Evolutionary conservation across 164 flowering plant genomes (phyloP).

Genomic region (Stephania cephalantha): DNA sequence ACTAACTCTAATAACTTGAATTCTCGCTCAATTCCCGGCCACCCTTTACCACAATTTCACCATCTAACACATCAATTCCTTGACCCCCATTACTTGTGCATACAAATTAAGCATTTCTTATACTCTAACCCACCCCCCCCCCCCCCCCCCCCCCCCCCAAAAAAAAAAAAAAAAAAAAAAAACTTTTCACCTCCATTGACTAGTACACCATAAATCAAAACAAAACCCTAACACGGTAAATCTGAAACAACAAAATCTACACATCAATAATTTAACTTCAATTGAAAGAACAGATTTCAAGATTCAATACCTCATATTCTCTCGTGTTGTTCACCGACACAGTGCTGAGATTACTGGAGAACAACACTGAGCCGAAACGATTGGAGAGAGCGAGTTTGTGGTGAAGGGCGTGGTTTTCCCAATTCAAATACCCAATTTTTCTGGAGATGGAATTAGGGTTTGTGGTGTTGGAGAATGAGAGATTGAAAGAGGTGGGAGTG

Average conservation of each 20-base stretch:
- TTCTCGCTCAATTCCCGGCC: no score
- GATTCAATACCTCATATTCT: slow-evolving; percentile 43
- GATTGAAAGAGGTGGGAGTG: background rate
- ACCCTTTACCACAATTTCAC: no score
- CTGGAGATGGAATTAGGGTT: slow-evolving; percentile 9
- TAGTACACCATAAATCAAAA: background rate
- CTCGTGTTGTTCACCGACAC: slow-evolving; percentile 25
- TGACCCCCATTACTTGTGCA: no score
- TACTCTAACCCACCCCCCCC: no score
- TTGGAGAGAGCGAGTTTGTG: background rate
- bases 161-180: no score
- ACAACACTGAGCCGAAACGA: slow-evolving; percentile 16
- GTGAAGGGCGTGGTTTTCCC: slow-evolving; percentile 6
- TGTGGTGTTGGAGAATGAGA: background rate
- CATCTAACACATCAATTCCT: no score
- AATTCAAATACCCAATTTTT: background rate
- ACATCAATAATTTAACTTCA: background rate
- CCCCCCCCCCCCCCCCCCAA: no score
- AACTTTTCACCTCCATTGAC: background rate
- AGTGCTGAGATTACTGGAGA: slow-evolving; percentile 28
- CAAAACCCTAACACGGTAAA: background rate
- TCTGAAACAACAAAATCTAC: background rate
- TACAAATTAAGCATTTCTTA: no score
- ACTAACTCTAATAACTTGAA: no score
- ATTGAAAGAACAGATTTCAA: background rate